A percentile compares a stretch with the other conserved stretches of the same genome.
Conservation (phyloP, 257 asterid genomes). For the Solanum chmielewskii region DNA sequence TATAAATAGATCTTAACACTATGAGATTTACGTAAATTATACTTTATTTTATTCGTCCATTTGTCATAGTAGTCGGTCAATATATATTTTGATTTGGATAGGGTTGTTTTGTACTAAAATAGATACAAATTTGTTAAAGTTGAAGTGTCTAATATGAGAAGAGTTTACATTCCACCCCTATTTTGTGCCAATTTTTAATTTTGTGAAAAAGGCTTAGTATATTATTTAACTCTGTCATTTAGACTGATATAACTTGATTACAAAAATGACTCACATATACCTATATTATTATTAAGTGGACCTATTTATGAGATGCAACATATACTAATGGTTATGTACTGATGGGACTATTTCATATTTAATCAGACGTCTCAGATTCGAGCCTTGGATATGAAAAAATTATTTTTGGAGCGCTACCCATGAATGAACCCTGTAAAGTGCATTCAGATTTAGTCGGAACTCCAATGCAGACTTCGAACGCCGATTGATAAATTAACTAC, state of each 20-base stretch:
- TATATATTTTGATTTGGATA: background rate
- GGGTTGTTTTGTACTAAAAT: background rate
- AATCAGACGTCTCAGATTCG: too few relatives aligned
- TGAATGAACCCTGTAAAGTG: accelerated
- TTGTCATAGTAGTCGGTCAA: background rate
- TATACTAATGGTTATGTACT: background rate
- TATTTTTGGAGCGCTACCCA: accelerated
- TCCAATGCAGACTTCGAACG: accelerated
- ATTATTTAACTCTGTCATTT: accelerated
- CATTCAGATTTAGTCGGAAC: accelerated
- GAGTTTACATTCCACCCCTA: background rate
- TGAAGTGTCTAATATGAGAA: background rate
- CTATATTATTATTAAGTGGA: too few relatives aligned
- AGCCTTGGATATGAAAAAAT: accelerated
- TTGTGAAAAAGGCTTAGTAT: too few relatives aligned
- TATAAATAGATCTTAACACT: too few relatives aligned
- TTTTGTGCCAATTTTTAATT: background rate
- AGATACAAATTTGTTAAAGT: background rate
- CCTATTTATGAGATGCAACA: background rate
- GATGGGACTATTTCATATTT: too few relatives aligned
- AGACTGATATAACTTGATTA: too few relatives aligned
- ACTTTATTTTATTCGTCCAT: too few relatives aligned
- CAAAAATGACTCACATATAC: background rate
- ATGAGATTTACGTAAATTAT: too few relatives aligned
- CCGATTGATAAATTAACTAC: too few relatives aligned